Conservation (phyloP, 2,329 filamentous ascomycete genomes). For the Leptosphaerulina australis region DNA sequence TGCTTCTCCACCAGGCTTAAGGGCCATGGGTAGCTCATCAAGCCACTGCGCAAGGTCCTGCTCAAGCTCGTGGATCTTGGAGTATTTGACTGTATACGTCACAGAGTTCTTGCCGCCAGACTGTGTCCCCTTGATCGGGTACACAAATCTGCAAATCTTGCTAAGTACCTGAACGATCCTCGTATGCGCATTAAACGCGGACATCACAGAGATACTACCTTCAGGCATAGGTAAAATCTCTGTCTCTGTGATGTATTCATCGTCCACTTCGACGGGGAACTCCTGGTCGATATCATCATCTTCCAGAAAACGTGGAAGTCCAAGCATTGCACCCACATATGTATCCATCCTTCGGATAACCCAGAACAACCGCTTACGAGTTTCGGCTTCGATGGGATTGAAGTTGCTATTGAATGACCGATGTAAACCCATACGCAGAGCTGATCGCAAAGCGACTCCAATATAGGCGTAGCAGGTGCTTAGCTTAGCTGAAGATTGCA, state of each 20-base stretch:
- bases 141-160: slow-evolving; percentile 68
- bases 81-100: slow-evolving; percentile 67
- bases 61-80: slow-evolving; percentile 68
- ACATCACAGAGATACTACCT: slow-evolving; percentile 62
- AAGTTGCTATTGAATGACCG: slow-evolving; percentile 56
- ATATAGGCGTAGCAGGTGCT: slow-evolving; percentile 61
- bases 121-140: slow-evolving; percentile 62
- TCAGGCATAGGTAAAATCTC: slow-evolving; percentile 61
- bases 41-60: slow-evolving; percentile 68
- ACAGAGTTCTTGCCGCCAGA: slow-evolving; percentile 49
- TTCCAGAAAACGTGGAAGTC: slow-evolving; percentile 55
- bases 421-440: slow-evolving; percentile 59
- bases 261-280: slow-evolving; percentile 55
- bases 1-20: slow-evolving; percentile 80
- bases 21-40: slow-evolving; percentile 71
- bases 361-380: slow-evolving; percentile 59
- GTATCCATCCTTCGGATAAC: slow-evolving; percentile 58
- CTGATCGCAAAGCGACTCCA: slow-evolving; percentile 58
- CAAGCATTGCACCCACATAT: slow-evolving; percentile 59
- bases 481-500: slow-evolving; percentile 59
- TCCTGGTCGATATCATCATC: slow-evolving; percentile 59
- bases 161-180: slow-evolving; percentile 62
- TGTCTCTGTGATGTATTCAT: slow-evolving; percentile 58
- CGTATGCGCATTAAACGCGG: slow-evolving; percentile 66
- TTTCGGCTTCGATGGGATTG: slow-evolving; percentile 56